Conservation (phyloP, 2,329 filamentous ascomycete species). For the Fusarium sp. region DNA sequence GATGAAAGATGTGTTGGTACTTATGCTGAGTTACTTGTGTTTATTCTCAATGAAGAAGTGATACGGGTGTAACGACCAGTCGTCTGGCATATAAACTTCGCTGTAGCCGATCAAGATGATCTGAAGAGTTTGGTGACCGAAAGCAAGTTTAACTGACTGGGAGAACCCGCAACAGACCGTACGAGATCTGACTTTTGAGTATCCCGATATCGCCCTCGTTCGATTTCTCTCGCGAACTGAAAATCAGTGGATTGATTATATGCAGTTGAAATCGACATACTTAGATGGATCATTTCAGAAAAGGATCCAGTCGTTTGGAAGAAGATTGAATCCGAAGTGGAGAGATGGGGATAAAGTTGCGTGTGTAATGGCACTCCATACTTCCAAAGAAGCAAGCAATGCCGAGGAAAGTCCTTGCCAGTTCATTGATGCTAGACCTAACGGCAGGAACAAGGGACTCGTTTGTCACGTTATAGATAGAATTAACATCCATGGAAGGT, state of each 20-base stretch:
- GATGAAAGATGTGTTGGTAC: not conserved
- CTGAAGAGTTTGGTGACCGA: not conserved
- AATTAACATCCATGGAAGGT: conserved; percentile 6
- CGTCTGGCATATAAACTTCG: conserved; percentile 2
- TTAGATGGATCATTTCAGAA: conserved; percentile 19
- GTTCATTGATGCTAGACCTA: not conserved
- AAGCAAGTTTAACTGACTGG: not conserved
- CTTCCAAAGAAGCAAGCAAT: conserved; percentile 26
- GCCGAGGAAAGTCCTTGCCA: conserved; percentile 27
- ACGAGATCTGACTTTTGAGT: not conserved
- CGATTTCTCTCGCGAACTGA: conserved; percentile 8
- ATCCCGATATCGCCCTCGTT: conserved; percentile 12
- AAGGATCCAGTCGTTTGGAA: not conserved
- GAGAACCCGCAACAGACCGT: not conserved
- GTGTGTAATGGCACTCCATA: not conserved
- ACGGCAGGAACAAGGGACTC: conserved; percentile 16
- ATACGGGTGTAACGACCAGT: not conserved
- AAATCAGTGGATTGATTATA: conserved; percentile 3
- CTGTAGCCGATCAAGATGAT: conserved; percentile 1
- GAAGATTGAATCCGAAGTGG: conserved; percentile 4
- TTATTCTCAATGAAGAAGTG: not conserved
- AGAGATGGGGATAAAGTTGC: not conserved
- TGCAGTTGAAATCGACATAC: conserved; percentile 19
- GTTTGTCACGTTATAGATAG: conserved; percentile 9
- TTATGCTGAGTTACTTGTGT: not conserved